Evolutionary conservation across 83 land plant genomes (phyloP).

Genomic region (Thuja plicata): DNA sequence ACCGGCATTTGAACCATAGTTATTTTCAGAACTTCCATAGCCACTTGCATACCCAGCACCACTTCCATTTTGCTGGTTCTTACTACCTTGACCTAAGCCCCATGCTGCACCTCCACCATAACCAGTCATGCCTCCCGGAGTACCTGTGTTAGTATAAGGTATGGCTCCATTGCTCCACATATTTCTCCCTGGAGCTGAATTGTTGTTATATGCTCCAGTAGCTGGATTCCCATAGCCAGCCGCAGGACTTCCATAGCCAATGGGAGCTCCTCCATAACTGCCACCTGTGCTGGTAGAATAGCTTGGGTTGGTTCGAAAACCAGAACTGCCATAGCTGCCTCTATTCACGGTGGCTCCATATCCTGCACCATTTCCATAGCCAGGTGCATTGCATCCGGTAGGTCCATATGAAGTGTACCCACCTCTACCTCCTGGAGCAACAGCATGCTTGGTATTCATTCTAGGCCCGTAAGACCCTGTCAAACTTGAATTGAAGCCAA

Average conservation of each 20-base stretch:
- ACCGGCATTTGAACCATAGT: conserved; percentile 16
- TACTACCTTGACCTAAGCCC: conserved; percentile 25
- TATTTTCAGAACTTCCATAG: conserved; percentile 20
- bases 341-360: conserved; percentile 22
- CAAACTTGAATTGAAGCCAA: conserved; percentile 11
- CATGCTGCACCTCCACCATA: conserved; percentile 30
- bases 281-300: conserved; percentile 14
- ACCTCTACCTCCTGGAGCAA: conserved; percentile 26
- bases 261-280: conserved; percentile 27
- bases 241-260: conserved; percentile 20
- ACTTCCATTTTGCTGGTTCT: conserved; percentile 21
- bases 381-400: conserved; percentile 19
- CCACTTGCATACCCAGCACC: conserved; percentile 22
- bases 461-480: conserved; percentile 13
- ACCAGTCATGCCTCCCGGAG: conserved; percentile 19
- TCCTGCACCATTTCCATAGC: conserved; percentile 38
- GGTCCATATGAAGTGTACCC: conserved; percentile 13
- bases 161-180: conserved; percentile 41
- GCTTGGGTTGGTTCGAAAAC: conserved; percentile 12
- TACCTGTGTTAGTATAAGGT: conserved; percentile 22
- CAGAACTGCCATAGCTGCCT: conserved; percentile 15
- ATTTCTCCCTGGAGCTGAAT: conserved; percentile 23
- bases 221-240: conserved; percentile 22
- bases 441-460: conserved; percentile 36
- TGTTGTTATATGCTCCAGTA: conserved; percentile 14